Percentiles rank a stretch among this genome's conserved stretches.
These are phyloP conservation scores for Coleophoma cylindrospora DNA, from an alignment of 2,329 filamentous ascomycete genomes.

Conservation along the genomic window DNA sequence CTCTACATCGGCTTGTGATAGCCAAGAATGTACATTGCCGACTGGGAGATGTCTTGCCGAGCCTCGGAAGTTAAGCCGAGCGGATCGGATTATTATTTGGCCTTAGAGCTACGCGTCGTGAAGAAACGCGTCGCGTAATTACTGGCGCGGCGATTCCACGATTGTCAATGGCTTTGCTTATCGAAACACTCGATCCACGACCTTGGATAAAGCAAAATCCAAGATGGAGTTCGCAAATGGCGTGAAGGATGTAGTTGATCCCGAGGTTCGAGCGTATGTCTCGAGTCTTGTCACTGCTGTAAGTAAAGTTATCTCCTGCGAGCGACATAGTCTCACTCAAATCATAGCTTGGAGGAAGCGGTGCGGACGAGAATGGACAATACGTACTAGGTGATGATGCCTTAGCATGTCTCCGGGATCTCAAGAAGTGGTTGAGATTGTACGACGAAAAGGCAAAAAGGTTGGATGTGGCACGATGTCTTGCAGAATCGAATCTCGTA, in stretches of 20 bases:
- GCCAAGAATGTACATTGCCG: too few species aligned
- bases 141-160: too few species aligned
- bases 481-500: constrained; percentile 89
- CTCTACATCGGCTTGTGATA: too few species aligned
- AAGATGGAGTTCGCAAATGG: constrained; percentile 52
- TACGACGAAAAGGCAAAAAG: constrained; percentile 92
- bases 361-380: constrained; percentile 70
- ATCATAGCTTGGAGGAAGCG: constrained; percentile 76
- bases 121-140: too few species aligned
- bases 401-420: constrained; percentile 82
- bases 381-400: constrained; percentile 94
- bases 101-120: too few species aligned
- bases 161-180: too few species aligned
- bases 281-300: constrained; percentile 88
- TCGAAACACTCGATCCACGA: background rate
- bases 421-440: constrained; percentile 91
- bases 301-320: constrained; percentile 11
- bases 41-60: too few species aligned
- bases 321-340: constrained; percentile 11
- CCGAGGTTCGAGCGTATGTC: constrained; percentile 88
- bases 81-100: too few species aligned
- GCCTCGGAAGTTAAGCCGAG: too few species aligned
- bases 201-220: too few species aligned
- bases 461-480: constrained; percentile 88
- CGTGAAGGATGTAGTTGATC: constrained; percentile 66